Evolutionary conservation across 345 rosid species (phyloP).

Genomic region (Syzygium oleosum): DNA sequence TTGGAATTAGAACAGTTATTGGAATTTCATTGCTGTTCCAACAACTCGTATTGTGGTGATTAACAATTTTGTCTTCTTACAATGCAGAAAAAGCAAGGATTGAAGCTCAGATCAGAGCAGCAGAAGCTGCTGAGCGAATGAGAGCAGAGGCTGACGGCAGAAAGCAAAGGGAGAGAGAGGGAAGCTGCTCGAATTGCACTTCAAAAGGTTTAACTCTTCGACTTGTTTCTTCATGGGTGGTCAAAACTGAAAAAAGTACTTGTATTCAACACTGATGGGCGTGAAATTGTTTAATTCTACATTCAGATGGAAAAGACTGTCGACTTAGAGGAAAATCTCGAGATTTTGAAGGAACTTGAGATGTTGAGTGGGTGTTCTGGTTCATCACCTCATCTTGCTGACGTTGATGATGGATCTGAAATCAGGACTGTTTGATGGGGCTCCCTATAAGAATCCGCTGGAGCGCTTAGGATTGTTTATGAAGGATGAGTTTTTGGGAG

Average conservation of each 20-base stretch:
- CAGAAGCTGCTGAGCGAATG: conserved; percentile 40
- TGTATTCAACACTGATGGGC: not conserved
- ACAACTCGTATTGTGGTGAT: not conserved
- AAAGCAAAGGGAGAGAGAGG: conserved; percentile 49
- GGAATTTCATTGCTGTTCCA: not conserved
- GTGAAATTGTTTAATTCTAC: not conserved
- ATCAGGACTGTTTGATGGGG: conserved; percentile 9
- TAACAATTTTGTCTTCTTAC: not conserved
- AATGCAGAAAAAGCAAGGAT: conserved; percentile 60
- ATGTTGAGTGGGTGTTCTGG: conserved; percentile 31
- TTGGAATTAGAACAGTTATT: no score
- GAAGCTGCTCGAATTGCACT: conserved; percentile 64
- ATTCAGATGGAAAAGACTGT: conserved; percentile 53
- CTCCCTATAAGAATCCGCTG: conserved; percentile 19
- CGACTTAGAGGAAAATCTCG: conserved; percentile 35
- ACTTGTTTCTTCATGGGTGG: not conserved
- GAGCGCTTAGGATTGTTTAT: conserved; percentile 56
- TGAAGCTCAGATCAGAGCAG: conserved; percentile 65
- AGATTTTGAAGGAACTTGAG: conserved; percentile 45
- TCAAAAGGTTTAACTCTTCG: conserved; percentile 34
- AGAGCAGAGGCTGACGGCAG: conserved; percentile 48
- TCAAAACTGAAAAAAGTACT: not conserved
- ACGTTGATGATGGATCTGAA: conserved; percentile 7
- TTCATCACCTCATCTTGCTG: conserved; percentile 9
- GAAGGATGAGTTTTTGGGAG: conserved; percentile 29